Evolutionary conservation across 1,139 yeast genomes (phyloP).

Genomic region (Taiozyma sp.): DNA sequence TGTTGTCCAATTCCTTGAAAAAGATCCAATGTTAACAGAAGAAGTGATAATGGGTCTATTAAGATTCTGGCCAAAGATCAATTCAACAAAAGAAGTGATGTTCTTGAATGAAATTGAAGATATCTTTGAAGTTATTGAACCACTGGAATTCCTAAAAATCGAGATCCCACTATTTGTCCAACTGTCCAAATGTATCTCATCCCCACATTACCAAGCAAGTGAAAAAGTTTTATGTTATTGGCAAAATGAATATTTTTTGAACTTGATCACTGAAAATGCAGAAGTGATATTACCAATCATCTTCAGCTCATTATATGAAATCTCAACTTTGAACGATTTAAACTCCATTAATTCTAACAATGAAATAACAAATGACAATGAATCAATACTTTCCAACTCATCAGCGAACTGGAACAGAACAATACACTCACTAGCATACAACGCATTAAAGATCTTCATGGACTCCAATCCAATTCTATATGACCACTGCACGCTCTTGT

Average conservation of each 20-base stretch:
- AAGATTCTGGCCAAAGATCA: slow-evolving; percentile 96
- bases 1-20: slow-evolving; percentile 92
- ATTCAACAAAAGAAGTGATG: slow-evolving; percentile 94
- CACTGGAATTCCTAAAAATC: slow-evolving; percentile 83
- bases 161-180: slow-evolving; percentile 94
- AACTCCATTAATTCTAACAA: slow-evolving; percentile 31
- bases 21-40: slow-evolving; percentile 87
- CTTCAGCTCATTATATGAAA: slow-evolving; percentile 84
- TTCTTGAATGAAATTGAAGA: slow-evolving; percentile 94
- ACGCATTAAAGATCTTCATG: slow-evolving; percentile 88
- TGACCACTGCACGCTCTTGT: slow-evolving; percentile 85
- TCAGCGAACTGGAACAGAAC: slow-evolving; percentile 77
- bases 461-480: slow-evolving; percentile 89
- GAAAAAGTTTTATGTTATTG: slow-evolving; percentile 93
- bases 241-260: slow-evolving; percentile 91
- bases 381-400: slow-evolving; percentile 11
- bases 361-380: slow-evolving; percentile 36
- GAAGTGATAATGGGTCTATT: slow-evolving; percentile 91
- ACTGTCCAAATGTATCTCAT: slow-evolving; percentile 86
- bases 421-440: slow-evolving; percentile 84
- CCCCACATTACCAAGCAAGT: slow-evolving; percentile 96
- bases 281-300: slow-evolving; percentile 90
- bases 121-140: slow-evolving; percentile 94
- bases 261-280: slow-evolving; percentile 83
- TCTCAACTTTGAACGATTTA: slow-evolving; percentile 35